These are phyloP conservation scores for Amanita polypyramis DNA, from an alignment of 768 basidiomycete species.

Conservation along the genomic window DNA sequence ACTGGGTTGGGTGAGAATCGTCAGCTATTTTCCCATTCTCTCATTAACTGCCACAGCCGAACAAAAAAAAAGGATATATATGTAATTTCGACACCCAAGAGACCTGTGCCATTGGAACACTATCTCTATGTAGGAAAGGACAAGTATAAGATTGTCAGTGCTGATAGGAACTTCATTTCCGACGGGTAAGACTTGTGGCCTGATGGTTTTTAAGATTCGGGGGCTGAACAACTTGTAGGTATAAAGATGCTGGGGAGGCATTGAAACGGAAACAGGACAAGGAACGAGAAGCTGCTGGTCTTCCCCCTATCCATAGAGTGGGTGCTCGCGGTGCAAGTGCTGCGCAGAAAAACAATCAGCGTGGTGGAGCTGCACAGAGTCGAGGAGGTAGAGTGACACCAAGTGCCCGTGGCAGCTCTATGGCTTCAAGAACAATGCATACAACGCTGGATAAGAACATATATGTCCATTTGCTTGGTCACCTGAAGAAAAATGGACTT, in stretches of 20 bases:
- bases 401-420: constrained; percentile 33
- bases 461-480: constrained; percentile 84
- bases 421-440: constrained; percentile 44
- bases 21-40: background rate
- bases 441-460: constrained; percentile 77
- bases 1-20: constrained; percentile 88
- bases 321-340: constrained; percentile 68
- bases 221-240: constrained; percentile 32
- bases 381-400: constrained; percentile 29
- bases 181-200: constrained; percentile 50
- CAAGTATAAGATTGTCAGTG: constrained; percentile 85
- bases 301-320: constrained; percentile 74
- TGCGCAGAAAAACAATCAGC: constrained; percentile 47
- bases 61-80: constrained; percentile 99
- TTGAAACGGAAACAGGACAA: constrained; percentile 94
- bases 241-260: constrained; percentile 85
- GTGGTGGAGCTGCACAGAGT: constrained; percentile 27
- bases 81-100: constrained; percentile 92
- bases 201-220: background rate
- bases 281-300: constrained; percentile 90
- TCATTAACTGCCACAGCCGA: constrained; percentile 40
- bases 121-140: constrained; percentile 93
- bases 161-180: constrained; percentile 58
- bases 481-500: constrained; percentile 75
- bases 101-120: constrained; percentile 96